These are phyloP conservation scores for Populus euphratica DNA, from an alignment of 345 rosid species.

Conservation along the genomic window DNA sequence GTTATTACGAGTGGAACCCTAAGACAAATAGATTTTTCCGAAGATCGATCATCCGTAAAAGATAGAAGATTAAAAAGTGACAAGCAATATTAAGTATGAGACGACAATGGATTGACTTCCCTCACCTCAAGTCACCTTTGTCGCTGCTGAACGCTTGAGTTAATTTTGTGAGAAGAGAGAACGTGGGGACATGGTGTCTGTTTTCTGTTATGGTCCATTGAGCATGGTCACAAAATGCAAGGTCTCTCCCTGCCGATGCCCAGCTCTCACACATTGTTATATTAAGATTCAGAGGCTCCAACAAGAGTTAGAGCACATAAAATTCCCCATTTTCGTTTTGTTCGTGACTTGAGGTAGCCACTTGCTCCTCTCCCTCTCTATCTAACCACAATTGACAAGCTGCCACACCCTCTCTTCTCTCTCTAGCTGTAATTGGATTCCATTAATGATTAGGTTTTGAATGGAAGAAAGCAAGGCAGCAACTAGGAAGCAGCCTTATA, in stretches of 20 bases:
- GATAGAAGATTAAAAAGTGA: not conserved
- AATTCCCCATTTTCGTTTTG: not conserved
- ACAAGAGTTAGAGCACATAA: not conserved
- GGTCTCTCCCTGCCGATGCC: not conserved
- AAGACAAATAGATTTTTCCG: not conserved
- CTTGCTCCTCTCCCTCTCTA: not conserved
- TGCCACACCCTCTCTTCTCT: not conserved
- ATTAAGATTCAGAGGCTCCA: not conserved
- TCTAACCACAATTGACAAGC: slow-evolving; percentile 1
- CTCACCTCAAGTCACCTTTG: too few relatives aligned
- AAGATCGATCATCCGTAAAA: not conserved
- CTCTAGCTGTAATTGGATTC: not conserved
- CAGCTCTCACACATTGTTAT: too few relatives aligned
- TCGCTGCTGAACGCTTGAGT: too few relatives aligned
- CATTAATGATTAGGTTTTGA: not conserved
- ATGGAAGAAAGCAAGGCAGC: not conserved
- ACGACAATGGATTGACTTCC: not conserved
- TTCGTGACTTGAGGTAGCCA: not conserved
- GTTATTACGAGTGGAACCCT: too few relatives aligned
- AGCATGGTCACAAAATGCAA: not conserved
- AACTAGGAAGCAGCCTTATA: too few relatives aligned
- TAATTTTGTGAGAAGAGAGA: not conserved
- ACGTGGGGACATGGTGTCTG: not conserved
- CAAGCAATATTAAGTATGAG: not conserved
- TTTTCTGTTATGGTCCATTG: not conserved